phyloP scores from a whole-genome alignment of 1,284 basidiomycete species.

The Leccinum insolens region DNA sequence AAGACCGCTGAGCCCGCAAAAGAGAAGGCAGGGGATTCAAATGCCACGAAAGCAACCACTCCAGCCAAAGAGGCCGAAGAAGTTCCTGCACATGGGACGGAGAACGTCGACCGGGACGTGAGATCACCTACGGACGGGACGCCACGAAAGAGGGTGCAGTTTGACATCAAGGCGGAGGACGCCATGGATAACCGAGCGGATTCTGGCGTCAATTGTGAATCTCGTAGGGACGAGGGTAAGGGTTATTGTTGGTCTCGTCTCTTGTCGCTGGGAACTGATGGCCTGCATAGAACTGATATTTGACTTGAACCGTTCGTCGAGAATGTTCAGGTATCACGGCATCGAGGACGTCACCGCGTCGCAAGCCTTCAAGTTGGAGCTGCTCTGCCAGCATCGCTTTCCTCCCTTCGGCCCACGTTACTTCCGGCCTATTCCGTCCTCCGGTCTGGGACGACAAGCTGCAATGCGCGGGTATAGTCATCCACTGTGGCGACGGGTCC shows the following conservation, averaged over 20 bases:
- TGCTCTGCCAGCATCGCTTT: constrained; percentile 57
- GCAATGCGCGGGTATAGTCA: too few species aligned
- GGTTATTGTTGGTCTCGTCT: constrained; percentile 1
- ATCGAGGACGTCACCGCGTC: constrained; percentile 35
- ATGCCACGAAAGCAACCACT: constrained; percentile 14
- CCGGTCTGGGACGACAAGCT: constrained; percentile 34
- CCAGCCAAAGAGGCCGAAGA: constrained; percentile 16
- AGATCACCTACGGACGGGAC: constrained; percentile 24
- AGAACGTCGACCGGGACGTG: constrained; percentile 19
- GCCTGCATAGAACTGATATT: constrained; percentile 62
- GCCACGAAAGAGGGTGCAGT: constrained; percentile 68
- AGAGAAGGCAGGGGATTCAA: constrained; percentile 13
- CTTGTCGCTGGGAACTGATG: constrained; percentile 14
- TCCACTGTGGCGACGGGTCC: too few species aligned
- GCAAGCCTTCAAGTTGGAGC: constrained; percentile 30
- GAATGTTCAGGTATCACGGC: constrained; percentile 35
- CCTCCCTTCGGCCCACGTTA: constrained; percentile 65
- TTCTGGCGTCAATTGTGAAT: constrained; percentile 36
- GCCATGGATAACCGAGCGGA: constrained; percentile 46
- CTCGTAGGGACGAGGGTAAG: constrained; percentile 41
- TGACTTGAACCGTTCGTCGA: constrained; percentile 60
- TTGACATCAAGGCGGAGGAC: constrained; percentile 63
- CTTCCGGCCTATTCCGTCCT: constrained; percentile 62
- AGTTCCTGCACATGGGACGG: constrained; percentile 10
- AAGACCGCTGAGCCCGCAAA: constrained; percentile 20